A percentile compares a stretch with the other conserved stretches of the same genome.
These are phyloP conservation scores for Blastocystis sp. DNA, from an alignment of 352 stramenopile species.

Conservation along the genomic window DNA sequence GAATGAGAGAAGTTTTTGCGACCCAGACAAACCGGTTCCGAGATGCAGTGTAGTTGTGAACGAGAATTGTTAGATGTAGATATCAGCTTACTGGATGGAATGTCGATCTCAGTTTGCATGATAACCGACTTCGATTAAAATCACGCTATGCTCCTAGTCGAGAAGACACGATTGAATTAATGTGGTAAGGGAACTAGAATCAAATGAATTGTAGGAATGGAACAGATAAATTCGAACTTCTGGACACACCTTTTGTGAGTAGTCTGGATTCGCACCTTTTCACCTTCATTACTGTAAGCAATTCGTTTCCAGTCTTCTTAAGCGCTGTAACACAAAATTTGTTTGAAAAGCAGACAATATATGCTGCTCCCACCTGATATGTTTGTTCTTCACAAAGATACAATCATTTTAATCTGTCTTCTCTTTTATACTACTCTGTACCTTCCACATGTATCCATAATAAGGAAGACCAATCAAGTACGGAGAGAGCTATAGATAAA, in stretches of 20 bases:
- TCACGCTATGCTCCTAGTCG: background rate
- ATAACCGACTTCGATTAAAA: conserved; percentile 19
- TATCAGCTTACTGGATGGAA: conserved; percentile 54
- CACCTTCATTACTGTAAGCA: conserved; percentile 41
- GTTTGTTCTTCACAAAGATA: background rate
- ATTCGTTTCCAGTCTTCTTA: conserved; percentile 53
- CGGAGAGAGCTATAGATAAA: conserved; percentile 38
- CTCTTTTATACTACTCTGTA: conserved; percentile 49
- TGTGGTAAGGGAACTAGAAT: background rate
- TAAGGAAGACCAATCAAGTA: conserved; percentile 57
- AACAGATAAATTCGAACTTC: conserved; percentile 30
- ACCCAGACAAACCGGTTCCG: conserved; percentile 52
- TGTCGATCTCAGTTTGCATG: conserved; percentile 32
- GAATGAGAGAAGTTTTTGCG: conserved; percentile 52
- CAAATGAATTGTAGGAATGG: background rate
- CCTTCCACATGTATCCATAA: conserved; percentile 56
- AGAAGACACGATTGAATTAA: conserved; percentile 33
- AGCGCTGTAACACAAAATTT: conserved; percentile 46
- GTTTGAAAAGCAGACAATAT: conserved; percentile 40
- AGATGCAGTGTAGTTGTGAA: background rate
- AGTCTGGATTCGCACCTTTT: conserved; percentile 41
- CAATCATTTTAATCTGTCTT: conserved; percentile 50
- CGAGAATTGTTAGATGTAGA: background rate
- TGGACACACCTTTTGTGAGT: conserved; percentile 42
- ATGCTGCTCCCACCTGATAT: background rate